Percentiles rank a stretch among this genome's conserved stretches.
These are phyloP conservation scores for Cladophialophora psammophila DNA, from an alignment of 2,329 filamentous ascomycete genomes.

Conservation along the genomic window DNA sequence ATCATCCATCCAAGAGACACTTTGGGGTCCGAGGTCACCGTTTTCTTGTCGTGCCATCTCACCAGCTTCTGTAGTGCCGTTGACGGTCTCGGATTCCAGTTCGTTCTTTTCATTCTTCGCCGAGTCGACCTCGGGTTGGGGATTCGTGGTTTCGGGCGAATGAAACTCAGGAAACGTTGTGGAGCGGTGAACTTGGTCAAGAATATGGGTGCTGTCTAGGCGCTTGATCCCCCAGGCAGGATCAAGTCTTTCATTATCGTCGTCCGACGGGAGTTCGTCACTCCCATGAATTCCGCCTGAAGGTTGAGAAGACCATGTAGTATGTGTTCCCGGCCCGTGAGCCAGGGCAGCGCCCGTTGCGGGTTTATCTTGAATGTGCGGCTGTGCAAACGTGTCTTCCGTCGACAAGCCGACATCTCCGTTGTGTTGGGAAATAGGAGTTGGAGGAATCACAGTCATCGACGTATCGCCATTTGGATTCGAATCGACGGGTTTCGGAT, in stretches of 20 bases:
- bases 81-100: constrained; percentile 7
- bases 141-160: constrained; percentile 3
- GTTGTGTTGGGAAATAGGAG: constrained; percentile 12
- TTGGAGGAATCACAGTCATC: constrained; percentile 24
- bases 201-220: constrained; percentile 34
- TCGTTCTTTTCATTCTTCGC: constrained; percentile 5
- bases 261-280: constrained; percentile 36
- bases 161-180: constrained; percentile 37
- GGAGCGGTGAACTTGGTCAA: constrained; percentile 36
- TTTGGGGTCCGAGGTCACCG: constrained; percentile 10
- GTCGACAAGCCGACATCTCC: not conserved
- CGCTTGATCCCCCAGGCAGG: constrained; percentile 40
- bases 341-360: not conserved
- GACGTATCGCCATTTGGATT: not conserved
- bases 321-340: not conserved
- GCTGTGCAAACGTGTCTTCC: not conserved
- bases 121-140: not conserved
- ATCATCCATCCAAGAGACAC: constrained; percentile 23
- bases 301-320: constrained; percentile 16
- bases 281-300: not conserved
- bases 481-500: constrained; percentile 9
- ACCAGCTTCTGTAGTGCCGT: constrained; percentile 6
- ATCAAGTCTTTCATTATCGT: constrained; percentile 38
- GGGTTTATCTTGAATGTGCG: not conserved
- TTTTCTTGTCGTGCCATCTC: constrained; percentile 8